Percentiles rank a stretch among this genome's conserved stretches.
phyloP scores from a whole-genome alignment of 2,329 filamentous ascomycete species.

The Emergomyces africanus region DNA sequence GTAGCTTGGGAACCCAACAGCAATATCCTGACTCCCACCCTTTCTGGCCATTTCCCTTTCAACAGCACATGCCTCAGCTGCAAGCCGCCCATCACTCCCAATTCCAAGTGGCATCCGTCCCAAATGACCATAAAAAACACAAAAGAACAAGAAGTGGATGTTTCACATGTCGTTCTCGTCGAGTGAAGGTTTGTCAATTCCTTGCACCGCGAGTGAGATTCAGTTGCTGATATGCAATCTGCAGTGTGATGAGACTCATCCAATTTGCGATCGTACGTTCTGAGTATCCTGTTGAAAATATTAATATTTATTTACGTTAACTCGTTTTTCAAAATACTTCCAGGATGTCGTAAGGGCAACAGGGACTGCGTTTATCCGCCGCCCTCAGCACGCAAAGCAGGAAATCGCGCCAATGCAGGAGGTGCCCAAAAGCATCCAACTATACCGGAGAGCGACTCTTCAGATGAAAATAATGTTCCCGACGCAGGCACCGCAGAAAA shows the following conservation, averaged over 20 bases:
- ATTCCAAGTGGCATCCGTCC: slow-evolving; percentile 14
- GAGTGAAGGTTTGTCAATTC: slow-evolving; percentile 53
- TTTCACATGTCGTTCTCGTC: slow-evolving; percentile 75
- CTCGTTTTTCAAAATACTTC: slow-evolving; percentile 6
- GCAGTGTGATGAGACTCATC: slow-evolving; percentile 81
- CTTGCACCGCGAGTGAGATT: slow-evolving; percentile 6
- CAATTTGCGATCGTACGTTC: slow-evolving; percentile 61
- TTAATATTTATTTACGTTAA: slow-evolving; percentile 1
- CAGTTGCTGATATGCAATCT: background rate
- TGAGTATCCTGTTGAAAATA: slow-evolving; percentile 6
- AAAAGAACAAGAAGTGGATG: slow-evolving; percentile 87
- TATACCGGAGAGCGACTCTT: slow-evolving; percentile 37
- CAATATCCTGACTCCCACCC: slow-evolving; percentile 30
- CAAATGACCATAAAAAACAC: slow-evolving; percentile 69
- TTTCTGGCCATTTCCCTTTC: slow-evolving; percentile 29
- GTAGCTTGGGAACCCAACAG: background rate
- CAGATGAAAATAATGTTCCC: slow-evolving; percentile 35
- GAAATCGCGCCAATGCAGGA: slow-evolving; percentile 31
- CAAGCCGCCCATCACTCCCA: slow-evolving; percentile 20
- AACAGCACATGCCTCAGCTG: slow-evolving; percentile 13
- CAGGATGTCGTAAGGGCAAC: slow-evolving; percentile 80
- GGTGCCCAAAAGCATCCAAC: slow-evolving; percentile 25
- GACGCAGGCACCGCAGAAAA: slow-evolving; percentile 25
- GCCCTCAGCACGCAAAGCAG: slow-evolving; percentile 34
- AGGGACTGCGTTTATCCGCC: slow-evolving; percentile 85